Base-by-base conservation (phyloP, 2,329 filamentous ascomycete genomes). In the Hymenoscyphus linearis region DNA sequence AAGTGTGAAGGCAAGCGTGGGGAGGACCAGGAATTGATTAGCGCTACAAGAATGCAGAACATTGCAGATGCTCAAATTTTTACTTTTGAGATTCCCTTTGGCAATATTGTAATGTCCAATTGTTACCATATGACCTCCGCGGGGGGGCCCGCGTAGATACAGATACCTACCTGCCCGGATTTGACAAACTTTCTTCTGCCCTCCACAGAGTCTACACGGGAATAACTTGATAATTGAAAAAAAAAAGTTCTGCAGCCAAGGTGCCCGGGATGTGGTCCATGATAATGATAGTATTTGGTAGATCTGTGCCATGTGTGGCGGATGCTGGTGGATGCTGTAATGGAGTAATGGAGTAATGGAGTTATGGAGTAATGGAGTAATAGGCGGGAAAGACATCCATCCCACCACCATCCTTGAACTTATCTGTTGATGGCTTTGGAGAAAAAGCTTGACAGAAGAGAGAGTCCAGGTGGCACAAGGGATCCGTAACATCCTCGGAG, bases 41-140 rank as follows among this genome's bases (percentile, higher is more conserved):
- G 63, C 57, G 62, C 52, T n/a, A 54, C 31, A 7, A 9, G 31
- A 2, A 57, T 68, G 67, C 64, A 66, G 61, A 62, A 63, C 61
- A 65, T 65, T 36, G 58, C 37, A 54, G 59, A 58, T 57, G 37
- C 12, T 53, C 44, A 56, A 58, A 27, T 26, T 22, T 61, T 56
- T 56, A n/a, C 36, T 36, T 25, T 50, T 26, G 14, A 5, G 25
- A 3, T 22, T 57, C 35, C 50, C 40, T 47, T 47, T 57, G 55
- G 40, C 55, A 44, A 57, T 57, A n/a, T n/a, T n/a, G 47, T 16
- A 16, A 52, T 31, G 31, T 31, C 31, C 5, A 25, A n/a, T 27
- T 50, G 58, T 55, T 52, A 60, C 16, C n/a, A 35, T 40, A 35
- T 53, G 50, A 37, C 18, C 36, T 13, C 35, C 37, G 47, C 52